Base-by-base conservation (phyloP, 148 eudicot genomes). In the Vaccinium myrtillus region DNA sequence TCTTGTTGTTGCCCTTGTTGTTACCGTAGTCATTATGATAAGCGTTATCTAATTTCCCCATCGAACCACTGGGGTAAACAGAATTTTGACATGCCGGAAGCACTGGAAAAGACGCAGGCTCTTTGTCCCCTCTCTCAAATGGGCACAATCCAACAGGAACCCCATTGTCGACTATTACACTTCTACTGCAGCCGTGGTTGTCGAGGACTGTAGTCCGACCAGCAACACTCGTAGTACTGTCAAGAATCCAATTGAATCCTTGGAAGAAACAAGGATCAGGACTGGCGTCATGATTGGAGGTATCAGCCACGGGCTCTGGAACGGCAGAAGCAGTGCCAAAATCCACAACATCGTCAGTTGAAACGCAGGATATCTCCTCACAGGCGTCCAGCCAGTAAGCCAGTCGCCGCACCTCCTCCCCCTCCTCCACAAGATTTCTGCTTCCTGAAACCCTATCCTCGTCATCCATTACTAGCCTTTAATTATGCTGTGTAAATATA, bases 351-450 rank as follows among this genome's bases (percentile, higher is more conserved):
- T 88, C 93, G 21, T 82, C 90, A 16, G 90, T 89, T 70, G 90
- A 86, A 81, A 91, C 90, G 75, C 93, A 89, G 10, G 90, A 90
- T 5, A 93, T 89, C 43, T 93, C 99, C 88, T 96, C 99, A 79
- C 95, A 93, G 11, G 99, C 98, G 74, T 97, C 98, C 10, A 95
- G 87, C 99, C 99, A 97, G 83, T 95, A 97, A 32, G 91, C 90
- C 14, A 94, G 88, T 65, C 82, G 89, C 23, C 78, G 21, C 21
- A 39, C 51, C 10, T 79, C 86, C 59, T 85, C 90, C 21, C 51
- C 84, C 6, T 30, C 48, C 18, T 30, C 48, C 18, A 74, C 69
- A 25, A 73, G 67, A 69, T 80, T 61, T 77, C 74, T 36, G 6
- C 49, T 27, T 39, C 70, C 51, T 61, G 85, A 78, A 77, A 75